Percentiles rank a stretch among this genome's conserved stretches.
phyloP scores from a whole-genome alignment of 495 filamentous ascomycete species.

The Penicillium pulvis region DNA sequence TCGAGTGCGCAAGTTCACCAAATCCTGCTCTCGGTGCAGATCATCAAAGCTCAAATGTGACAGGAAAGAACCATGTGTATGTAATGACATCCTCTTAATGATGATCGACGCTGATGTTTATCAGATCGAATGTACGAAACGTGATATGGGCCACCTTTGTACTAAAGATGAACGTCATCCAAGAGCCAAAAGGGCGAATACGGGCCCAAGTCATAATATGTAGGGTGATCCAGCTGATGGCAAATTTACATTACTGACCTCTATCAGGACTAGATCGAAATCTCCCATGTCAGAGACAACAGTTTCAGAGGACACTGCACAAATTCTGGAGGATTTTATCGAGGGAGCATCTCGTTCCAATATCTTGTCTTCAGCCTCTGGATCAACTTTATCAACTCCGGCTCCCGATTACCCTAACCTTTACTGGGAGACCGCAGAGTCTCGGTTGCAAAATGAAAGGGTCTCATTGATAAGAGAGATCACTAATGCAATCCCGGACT shows the following conservation, averaged over 20 bases:
- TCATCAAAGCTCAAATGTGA: conserved; percentile 34
- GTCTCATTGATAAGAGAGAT: conserved; percentile 23
- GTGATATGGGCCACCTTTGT: conserved; percentile 25
- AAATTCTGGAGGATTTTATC: conserved; percentile 14
- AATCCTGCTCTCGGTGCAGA: conserved; percentile 30
- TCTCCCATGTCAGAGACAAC: not conserved
- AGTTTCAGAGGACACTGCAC: conserved; percentile 12
- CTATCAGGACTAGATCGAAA: not conserved
- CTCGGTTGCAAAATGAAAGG: conserved; percentile 4
- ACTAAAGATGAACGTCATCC: conserved; percentile 28
- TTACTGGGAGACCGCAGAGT: conserved; percentile 11
- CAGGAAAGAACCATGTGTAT: conserved; percentile 30
- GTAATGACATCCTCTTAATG: not conserved
- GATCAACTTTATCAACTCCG: not conserved
- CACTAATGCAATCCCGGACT: conserved; percentile 12
- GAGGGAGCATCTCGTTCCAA: conserved; percentile 1
- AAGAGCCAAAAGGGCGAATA: conserved; percentile 23
- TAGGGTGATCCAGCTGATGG: not conserved
- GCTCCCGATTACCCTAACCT: conserved; percentile 12
- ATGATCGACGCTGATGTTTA: not conserved
- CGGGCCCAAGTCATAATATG: not conserved
- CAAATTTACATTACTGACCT: not conserved
- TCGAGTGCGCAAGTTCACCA: conserved; percentile 18
- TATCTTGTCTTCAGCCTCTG: not conserved
- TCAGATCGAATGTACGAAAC: conserved; percentile 30